Evolutionary conservation across 2,329 filamentous ascomycete species (phyloP), one percentile per base, ranked within the genome.

Genomic region (Pyricularia pennisetigena): DNA sequence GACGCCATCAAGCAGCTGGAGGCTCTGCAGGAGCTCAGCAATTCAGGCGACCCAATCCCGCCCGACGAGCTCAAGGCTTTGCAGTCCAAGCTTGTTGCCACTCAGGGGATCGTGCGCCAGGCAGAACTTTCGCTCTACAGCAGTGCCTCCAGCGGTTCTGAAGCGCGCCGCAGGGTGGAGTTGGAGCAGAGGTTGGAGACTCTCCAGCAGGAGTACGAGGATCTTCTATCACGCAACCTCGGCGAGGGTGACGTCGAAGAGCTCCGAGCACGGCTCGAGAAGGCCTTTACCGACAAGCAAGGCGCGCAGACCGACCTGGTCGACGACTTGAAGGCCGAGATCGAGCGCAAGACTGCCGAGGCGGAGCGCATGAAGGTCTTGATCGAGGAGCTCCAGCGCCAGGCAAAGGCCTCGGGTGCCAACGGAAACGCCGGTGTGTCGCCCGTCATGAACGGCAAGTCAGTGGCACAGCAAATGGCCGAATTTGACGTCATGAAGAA

Each of bases 401-500:
- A 88, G 70, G 83, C 90, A 75, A 93, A 93, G 82, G 82, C 86
- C 66, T 85, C 85, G 72, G 79, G 79, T 41, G 77, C 78, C 23
- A 32, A 32, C 35, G 61, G 49, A 28, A 67, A 62, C 66, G 79
- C 80, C 57, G 77, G 78, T 26, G 62, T 35, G 80, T 83, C 49
- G 8, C 85, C 89, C 29, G 92, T 90, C 76, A 82, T 87, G 68
- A 92, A 92, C 74, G 91, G 91, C 84, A 97, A 97, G 85, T 96
- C 93, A 14, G 88, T 98, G 63, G 93, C 97, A 77, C 94, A 99
- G 81, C 95, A 98, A 81, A 97, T 99, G 79, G 92, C 94, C 69
- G 95, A 99, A 77, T 99, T 99, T 74, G 95, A 99, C 79, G 91
- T 93, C 69, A 99, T 99, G 94, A 99, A 99, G 88, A 99, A 99